Evolutionary conservation across 2,329 filamentous ascomycete genomes (phyloP).

Genomic region (Aspergillus caelatus): DNA sequence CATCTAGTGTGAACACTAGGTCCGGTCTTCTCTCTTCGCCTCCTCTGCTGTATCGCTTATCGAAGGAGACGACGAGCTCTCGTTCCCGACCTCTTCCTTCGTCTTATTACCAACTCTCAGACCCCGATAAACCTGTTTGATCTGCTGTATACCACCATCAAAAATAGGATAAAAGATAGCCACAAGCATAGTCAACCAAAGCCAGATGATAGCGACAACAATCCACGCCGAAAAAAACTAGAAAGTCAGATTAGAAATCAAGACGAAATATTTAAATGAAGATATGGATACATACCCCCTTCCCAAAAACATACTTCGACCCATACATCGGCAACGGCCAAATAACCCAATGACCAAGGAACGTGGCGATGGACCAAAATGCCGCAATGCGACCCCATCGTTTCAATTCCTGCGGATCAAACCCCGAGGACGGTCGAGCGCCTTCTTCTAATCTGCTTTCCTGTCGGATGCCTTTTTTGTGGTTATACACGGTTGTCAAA

Average conservation of each 20-base stretch:
- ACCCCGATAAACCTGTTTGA: slow-evolving; percentile 22
- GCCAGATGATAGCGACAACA: slow-evolving; percentile 55
- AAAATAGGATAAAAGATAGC: slow-evolving; percentile 55
- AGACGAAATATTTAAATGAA: not conserved
- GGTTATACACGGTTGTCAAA: slow-evolving; percentile 22
- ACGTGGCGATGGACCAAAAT: slow-evolving; percentile 53
- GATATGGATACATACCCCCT: slow-evolving; percentile 34
- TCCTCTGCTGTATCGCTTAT: not conserved
- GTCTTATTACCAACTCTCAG: not conserved
- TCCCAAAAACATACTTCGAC: slow-evolving; percentile 53
- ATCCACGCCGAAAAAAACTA: slow-evolving; percentile 57
- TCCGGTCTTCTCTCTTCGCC: not conserved
- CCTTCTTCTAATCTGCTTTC: not conserved
- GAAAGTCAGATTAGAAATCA: slow-evolving; percentile 1
- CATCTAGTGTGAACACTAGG: not conserved
- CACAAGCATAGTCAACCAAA: slow-evolving; percentile 55
- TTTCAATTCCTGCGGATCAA: slow-evolving; percentile 44
- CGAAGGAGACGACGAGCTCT: not conserved
- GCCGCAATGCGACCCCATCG: slow-evolving; percentile 52
- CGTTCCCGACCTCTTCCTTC: not conserved
- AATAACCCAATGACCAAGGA: slow-evolving; percentile 57
- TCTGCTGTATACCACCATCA: slow-evolving; percentile 46
- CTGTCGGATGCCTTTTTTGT: not conserved
- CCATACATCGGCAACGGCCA: slow-evolving; percentile 62
- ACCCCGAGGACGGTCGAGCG: slow-evolving; percentile 13